Evolutionary conservation across 495 filamentous ascomycete species (phyloP), one percentile per base, ranked within the genome.

Genomic region (Echria macrotheca): DNA sequence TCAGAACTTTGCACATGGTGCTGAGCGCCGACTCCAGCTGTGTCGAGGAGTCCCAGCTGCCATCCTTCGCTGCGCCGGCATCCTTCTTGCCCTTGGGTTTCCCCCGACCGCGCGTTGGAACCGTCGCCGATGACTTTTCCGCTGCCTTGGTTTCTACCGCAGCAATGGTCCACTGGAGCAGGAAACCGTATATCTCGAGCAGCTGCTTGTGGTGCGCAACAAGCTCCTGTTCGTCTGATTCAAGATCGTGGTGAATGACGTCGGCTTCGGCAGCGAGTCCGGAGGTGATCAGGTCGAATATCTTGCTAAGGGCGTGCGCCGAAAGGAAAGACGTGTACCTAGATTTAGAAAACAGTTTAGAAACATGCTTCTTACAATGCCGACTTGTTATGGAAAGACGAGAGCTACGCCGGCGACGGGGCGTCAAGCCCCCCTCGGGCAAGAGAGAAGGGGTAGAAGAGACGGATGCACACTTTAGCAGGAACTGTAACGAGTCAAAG

Each of bases 181-280:
- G 74, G 57, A 96, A 99, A 15, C 84, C 93, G 64, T 94, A 96
- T 59, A 95, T 89, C 59, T 99, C 93, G 52, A 99, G 78, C 7
- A 95, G 74, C 50, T 86, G 80, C 62, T 95, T 95, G 72, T 97
- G 91, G 55, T 88, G 84, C 40, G 83, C 77, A 41, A 91, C 73
- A 12, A 83, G 76, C 57, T 95, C 91, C 61, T 93, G 88, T 58
- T 95, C 93, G 63, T 96, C 91, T 31, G 81, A 80, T 59, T 96
- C 91, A 54, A 95, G 76, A 58, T 97, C 91, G 55, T 85, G 75
- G 66, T 91, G 78, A 42, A 90, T 82, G 42, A 83, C 74, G 56
- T 97, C 94, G 43, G 90, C 87, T 69, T 96, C 87, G 24, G 90
- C 74, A n/a, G 90, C 84, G n/a, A 99, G 71, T 12, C 91, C 93